These are phyloP conservation scores for Lipomyces yamanashiensis DNA, from an alignment of 805 yeast species.

Conservation along the genomic window DNA sequence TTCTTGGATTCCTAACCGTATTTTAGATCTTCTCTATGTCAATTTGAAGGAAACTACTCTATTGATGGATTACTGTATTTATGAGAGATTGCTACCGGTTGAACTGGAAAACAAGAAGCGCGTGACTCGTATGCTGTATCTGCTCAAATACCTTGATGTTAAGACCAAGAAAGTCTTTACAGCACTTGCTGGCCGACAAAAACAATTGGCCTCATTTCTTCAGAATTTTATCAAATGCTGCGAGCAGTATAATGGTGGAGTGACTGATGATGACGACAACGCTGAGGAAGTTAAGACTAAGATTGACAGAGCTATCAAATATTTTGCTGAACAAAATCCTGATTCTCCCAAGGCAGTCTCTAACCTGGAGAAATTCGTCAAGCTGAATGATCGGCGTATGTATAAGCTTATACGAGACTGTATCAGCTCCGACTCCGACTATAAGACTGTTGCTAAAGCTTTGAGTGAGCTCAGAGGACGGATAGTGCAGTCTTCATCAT, in stretches of 20 bases:
- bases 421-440: constrained; percentile 61
- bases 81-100: constrained; percentile 65
- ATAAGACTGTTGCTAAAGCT: constrained; percentile 61
- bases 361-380: constrained; percentile 58
- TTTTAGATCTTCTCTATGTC: constrained; percentile 71
- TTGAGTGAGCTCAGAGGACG: constrained; percentile 65
- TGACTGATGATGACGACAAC: constrained; percentile 15
- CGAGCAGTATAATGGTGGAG: constrained; percentile 51
- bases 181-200: constrained; percentile 73
- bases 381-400: constrained; percentile 62
- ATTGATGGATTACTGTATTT: constrained; percentile 62
- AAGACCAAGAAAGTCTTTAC: constrained; percentile 66
- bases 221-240: constrained; percentile 38
- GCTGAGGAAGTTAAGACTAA: constrained; percentile 16
- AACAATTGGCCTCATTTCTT: constrained; percentile 45
- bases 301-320: constrained; percentile 49
- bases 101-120: constrained; percentile 51
- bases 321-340: constrained; percentile 67
- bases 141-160: constrained; percentile 56
- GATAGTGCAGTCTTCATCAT: constrained; percentile 48
- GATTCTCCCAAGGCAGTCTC: constrained; percentile 54
- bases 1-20: constrained; percentile 63
- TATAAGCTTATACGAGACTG: constrained; percentile 61
- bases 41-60: constrained; percentile 71
- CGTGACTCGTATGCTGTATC: constrained; percentile 57